Percentiles rank a stretch among this genome's conserved stretches.
Evolutionary conservation across 2,329 filamentous ascomycete species (phyloP).

Genomic region (Microdochium paspali): DNA sequence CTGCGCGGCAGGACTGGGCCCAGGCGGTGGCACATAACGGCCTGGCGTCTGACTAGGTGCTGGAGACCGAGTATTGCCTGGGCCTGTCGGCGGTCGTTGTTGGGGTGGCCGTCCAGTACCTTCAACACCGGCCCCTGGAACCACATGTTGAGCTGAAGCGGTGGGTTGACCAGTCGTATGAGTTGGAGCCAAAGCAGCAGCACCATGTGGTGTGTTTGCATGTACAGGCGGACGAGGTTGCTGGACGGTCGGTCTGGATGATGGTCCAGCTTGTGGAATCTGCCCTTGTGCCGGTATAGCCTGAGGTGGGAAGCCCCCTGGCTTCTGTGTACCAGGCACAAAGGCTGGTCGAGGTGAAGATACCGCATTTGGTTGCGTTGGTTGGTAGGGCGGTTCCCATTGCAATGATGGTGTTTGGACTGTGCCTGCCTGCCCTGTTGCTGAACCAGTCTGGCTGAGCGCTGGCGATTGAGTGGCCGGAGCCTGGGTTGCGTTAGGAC

Average conservation of each 20-base stretch:
- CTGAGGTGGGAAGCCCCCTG: constrained; percentile 1
- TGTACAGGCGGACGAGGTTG: not conserved
- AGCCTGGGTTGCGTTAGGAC: constrained; percentile 15
- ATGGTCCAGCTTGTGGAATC: constrained; percentile 4
- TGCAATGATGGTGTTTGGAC: constrained; percentile 19
- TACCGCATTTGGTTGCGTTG: constrained; percentile 21
- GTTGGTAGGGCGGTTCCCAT: constrained; percentile 32
- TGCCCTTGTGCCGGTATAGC: not conserved
- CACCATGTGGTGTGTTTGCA: not conserved
- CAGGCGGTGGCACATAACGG: not conserved
- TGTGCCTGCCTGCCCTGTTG: not conserved
- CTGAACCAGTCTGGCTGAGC: not conserved
- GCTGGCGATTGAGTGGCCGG: constrained; percentile 11
- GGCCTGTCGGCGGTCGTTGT: not conserved
- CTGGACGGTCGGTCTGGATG: constrained; percentile 8
- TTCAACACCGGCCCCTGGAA: not conserved
- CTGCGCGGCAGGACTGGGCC: not conserved
- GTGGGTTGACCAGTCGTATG: not conserved
- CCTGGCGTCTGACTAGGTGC: not conserved
- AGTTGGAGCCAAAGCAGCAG: not conserved
- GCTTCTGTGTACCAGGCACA: constrained; percentile 3
- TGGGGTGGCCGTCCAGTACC: not conserved
- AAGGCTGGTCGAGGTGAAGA: constrained; percentile 15
- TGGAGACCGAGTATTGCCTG: not conserved
- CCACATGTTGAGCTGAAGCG: not conserved